Percentiles rank a stretch among this genome's conserved stretches.
Conservation (phyloP, 2,329 filamentous ascomycete genomes). For the Berkeleyomyces rouxiae region DNA sequence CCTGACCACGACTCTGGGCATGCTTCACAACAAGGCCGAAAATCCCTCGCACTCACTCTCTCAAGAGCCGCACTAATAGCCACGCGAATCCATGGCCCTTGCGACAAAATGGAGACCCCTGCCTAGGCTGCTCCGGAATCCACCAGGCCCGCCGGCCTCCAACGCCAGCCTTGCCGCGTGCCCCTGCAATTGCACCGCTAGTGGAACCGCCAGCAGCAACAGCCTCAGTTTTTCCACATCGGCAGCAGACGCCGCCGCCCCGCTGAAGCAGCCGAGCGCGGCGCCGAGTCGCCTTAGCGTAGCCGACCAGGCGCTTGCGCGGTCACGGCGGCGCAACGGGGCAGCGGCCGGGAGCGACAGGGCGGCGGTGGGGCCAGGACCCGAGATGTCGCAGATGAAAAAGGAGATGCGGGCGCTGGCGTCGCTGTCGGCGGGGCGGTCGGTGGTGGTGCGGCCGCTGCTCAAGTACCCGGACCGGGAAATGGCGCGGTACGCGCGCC, state of each 20-base stretch:
- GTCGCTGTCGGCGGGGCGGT: not conserved
- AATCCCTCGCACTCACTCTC: not conserved
- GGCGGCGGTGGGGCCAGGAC: not conserved
- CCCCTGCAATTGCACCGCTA: not conserved
- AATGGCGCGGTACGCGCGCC: not conserved
- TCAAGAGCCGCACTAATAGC: not conserved
- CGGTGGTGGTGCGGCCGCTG: slow-evolving; percentile 3
- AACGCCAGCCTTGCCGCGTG: not conserved
- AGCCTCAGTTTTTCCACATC: not conserved
- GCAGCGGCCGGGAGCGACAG: not conserved
- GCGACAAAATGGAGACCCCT: slow-evolving; percentile 16
- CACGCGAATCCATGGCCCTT: slow-evolving; percentile 15
- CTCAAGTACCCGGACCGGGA: not conserved
- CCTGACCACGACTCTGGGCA: not conserved
- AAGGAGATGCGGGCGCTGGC: slow-evolving; percentile 1
- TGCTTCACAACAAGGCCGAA: not conserved
- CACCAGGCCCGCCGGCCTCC: not conserved
- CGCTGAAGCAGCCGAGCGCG: not conserved
- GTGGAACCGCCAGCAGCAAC: not conserved
- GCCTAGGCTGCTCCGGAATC: not conserved
- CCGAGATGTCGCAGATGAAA: not conserved
- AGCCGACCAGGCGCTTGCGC: not conserved
- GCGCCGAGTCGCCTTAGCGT: too few species aligned
- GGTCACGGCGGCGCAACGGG: not conserved
- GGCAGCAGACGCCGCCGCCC: not conserved